Percentiles rank a stretch among this genome's conserved stretches.
These are phyloP conservation scores for Harringtonia aguacate DNA, from an alignment of 2,329 filamentous ascomycete species.

Conservation along the genomic window DNA sequence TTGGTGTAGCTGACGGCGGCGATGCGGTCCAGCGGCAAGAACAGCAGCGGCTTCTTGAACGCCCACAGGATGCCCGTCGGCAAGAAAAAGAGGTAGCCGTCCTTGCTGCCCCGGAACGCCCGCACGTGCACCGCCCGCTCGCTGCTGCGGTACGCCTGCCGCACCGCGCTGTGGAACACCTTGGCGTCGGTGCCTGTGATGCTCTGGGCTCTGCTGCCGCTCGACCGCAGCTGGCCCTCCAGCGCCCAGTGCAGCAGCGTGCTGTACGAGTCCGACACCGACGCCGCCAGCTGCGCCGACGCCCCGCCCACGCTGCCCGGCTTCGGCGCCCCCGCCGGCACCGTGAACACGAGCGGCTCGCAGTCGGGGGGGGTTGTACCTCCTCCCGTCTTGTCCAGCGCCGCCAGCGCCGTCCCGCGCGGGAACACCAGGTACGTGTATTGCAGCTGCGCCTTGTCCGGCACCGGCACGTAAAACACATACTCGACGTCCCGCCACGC, in stretches of 20 bases:
- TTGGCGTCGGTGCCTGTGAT: constrained; percentile 42
- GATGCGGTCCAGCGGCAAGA: constrained; percentile 50
- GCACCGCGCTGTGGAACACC: constrained; percentile 45
- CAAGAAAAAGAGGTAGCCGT: constrained; percentile 58
- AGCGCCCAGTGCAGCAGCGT: constrained; percentile 52
- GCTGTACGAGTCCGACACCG: constrained; percentile 48
- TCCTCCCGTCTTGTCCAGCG: constrained; percentile 23
- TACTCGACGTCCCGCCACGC: constrained; percentile 54
- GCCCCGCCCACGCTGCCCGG: constrained; percentile 43
- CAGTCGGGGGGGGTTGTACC: constrained; percentile 20
- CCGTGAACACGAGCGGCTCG: constrained; percentile 55
- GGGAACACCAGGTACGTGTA: constrained; percentile 57
- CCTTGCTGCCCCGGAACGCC: constrained; percentile 57
- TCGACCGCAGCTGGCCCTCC: constrained; percentile 36
- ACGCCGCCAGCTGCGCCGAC: constrained; percentile 35
- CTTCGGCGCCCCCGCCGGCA: constrained; percentile 49
- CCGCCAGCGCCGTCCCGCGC: constrained; percentile 36
- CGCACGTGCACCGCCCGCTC: constrained; percentile 57
- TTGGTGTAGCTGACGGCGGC: constrained; percentile 56
- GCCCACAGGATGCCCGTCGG: constrained; percentile 58
- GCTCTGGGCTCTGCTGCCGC: constrained; percentile 28
- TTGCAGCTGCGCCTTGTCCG: constrained; percentile 54
- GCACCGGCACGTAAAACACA: constrained; percentile 52
- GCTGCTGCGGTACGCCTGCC: constrained; percentile 46
- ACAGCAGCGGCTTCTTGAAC: constrained; percentile 59